Evolutionary conservation across 208 protist species (phyloP), one percentile per base, ranked within the genome.

Genomic region (Leishmania aethiopica): DNA sequence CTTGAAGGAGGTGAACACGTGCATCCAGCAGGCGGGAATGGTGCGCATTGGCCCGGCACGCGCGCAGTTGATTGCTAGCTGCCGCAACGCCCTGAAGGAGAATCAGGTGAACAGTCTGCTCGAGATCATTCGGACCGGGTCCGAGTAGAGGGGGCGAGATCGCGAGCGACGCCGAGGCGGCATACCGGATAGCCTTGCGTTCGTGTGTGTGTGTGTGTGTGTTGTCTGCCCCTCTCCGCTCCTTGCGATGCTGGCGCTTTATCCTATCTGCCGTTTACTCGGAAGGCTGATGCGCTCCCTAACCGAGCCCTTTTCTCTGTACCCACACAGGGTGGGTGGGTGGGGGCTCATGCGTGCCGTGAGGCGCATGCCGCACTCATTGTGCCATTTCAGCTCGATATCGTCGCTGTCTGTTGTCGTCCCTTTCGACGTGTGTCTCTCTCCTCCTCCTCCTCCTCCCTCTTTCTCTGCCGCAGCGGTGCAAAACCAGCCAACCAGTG

Each of bases 1-100:
- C 42, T 86, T 99, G 79, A 98, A 98, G 81, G 88, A 97, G 53
- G 88, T 99, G 28, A 99, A 99, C 79, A 85, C 84, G 57, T 98
- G 96, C 85, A 99, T 99, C 67, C 96, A 99, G 91, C 93, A 90
- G 73, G 96, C 95, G 0, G 95, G 89, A 45, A 86, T 89, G 69
- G 79, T 99, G 60, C 94, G 98, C 17, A 81, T 98, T 22, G 97
- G 97, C 17, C 25, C 89, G 13, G 89, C 88, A 72, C 75, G 81
- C 15, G 77, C 89, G 28, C 78, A 87, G 75, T 82, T 98, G 15
- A 88, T 97, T 55, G 67, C 91, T 8, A 91, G 88, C 49, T 98
- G 96, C 82, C 92, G 96, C 42, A 91, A 92, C 42, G 95, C 94
- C 6, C 90, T 99, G 73, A 96, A 97, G 81, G 84, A 86, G 28